Base-by-base conservation (phyloP, 495 filamentous ascomycete species). In the Recurvomyces mirabilis region DNA sequence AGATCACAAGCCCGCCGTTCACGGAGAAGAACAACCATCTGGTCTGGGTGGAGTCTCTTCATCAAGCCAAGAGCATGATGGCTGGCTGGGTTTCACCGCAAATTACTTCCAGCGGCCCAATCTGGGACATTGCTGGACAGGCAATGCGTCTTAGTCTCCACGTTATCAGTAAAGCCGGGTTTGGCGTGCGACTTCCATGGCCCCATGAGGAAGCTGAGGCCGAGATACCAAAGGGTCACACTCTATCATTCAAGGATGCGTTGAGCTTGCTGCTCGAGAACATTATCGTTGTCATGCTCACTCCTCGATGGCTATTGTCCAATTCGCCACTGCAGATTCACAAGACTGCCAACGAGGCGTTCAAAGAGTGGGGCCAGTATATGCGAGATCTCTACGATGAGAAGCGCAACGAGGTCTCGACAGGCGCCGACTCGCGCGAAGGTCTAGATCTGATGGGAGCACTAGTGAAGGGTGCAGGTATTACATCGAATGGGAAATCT, bases 1-100 rank as follows among this genome's bases (percentile, higher is more conserved):
- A 79, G 59, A 70, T 79, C 17, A 79, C 77, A 0, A 70, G 74
- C 21, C 75, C 78, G 17, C 73, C 74, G 17, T 85, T 85, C 58
- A 76, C 76, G 35, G 81, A 84, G 63, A 79, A 70, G 64, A 84
- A 83, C 60, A 80, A 81, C 40, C 69, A 69, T 3, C 47, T 78
- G 38, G 77, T 81, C 2, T 84, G 80, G 55, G 54, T 45, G 32
- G 78, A 82, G 51, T 70, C 69, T 11, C 60, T 82, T 42, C 60
- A 60, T 20, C 78, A 82, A 57, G 69, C 74, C 0, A 58, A 65
- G 46, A 68, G 70, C 15, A 70, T 83, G 66, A 43, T 80, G 4
- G 53, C 57, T 21, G 49, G 65, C 21, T 80, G 77, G 71, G 59
- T 71, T 26, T 56, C 57, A 29, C 38, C 43, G 10, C 55, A 55